These are phyloP conservation scores for Wickerhamomyces kurtzmanii DNA, from an alignment of 805 yeast species.

Conservation along the genomic window DNA sequence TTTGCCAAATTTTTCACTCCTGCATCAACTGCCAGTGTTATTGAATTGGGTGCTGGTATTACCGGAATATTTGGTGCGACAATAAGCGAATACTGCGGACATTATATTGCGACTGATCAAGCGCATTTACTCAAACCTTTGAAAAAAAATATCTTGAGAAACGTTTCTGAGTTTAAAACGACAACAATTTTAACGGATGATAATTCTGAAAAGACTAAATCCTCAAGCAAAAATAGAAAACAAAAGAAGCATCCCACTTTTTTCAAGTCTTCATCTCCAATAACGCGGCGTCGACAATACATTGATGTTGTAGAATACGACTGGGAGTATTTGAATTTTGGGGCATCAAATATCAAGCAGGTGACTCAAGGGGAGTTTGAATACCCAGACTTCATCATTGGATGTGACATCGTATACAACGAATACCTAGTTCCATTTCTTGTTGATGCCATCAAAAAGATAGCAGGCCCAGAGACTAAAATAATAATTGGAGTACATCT, in stretches of 20 bases:
- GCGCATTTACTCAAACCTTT: slow-evolving; percentile 39
- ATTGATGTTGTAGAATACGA: slow-evolving; percentile 45
- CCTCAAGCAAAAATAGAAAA: slow-evolving; percentile 2
- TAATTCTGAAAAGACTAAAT: slow-evolving; percentile 2
- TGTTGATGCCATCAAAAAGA: slow-evolving; percentile 27
- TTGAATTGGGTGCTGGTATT: slow-evolving; percentile 59
- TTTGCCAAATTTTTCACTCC: slow-evolving; percentile 5
- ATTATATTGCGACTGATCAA: slow-evolving; percentile 52
- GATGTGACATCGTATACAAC: slow-evolving; percentile 61
- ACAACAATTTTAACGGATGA: slow-evolving; percentile 10
- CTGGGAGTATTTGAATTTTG: slow-evolving; percentile 44
- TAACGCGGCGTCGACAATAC: slow-evolving; percentile 4
- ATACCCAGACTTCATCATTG: slow-evolving; percentile 38
- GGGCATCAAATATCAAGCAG: slow-evolving; percentile 15
- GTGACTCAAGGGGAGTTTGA: slow-evolving; percentile 3
- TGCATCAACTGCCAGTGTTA: slow-evolving; percentile 17
- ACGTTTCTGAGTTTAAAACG: slow-evolving; percentile 18
- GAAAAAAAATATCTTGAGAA: slow-evolving; percentile 32
- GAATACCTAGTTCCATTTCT: slow-evolving; percentile 44
- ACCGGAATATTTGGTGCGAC: slow-evolving; percentile 39
- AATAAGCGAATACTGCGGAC: slow-evolving; percentile 21
- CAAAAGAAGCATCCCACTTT: not conserved
- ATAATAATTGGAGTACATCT: slow-evolving; percentile 41
- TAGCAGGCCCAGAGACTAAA: slow-evolving; percentile 25
- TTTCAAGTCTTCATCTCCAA: too few relatives aligned